Evolutionary conservation across 2,329 filamentous ascomycete genomes (phyloP).

Genomic region (Rutstroemia sydowiana): DNA sequence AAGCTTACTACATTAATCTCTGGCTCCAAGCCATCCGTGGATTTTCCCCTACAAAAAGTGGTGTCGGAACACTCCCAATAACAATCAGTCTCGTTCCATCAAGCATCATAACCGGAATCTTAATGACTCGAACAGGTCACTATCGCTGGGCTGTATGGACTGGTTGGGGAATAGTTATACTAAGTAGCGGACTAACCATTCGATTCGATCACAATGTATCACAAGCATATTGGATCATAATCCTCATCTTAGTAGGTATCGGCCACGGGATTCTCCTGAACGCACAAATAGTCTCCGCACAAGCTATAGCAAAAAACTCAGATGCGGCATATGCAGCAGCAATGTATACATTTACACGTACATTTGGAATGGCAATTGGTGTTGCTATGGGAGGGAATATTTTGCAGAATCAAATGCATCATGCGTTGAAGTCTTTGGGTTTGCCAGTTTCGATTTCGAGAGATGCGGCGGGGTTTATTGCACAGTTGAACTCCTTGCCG

Average conservation of each 20-base stretch:
- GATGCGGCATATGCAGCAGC: conserved; percentile 53
- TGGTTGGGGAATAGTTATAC: conserved; percentile 51
- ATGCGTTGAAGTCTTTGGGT: not conserved
- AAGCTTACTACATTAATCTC: not conserved
- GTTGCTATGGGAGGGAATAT: conserved; percentile 29
- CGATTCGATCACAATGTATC: conserved; percentile 41
- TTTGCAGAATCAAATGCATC: not conserved
- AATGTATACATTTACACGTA: conserved; percentile 59
- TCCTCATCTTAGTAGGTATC: conserved; percentile 51
- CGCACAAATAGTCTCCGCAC: conserved; percentile 52
- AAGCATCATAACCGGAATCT: conserved; percentile 29
- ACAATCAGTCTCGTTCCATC: conserved; percentile 49
- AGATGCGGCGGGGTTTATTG: not conserved
- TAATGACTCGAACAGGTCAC: conserved; percentile 33
- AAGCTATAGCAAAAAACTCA: conserved; percentile 49
- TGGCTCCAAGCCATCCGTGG: conserved; percentile 17
- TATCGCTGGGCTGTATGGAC: conserved; percentile 44
- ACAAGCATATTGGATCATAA: conserved; percentile 47
- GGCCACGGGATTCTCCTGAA: conserved; percentile 58
- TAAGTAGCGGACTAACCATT: conserved; percentile 50
- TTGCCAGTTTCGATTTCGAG: not conserved
- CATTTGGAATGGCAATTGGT: conserved; percentile 40
- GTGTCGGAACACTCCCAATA: conserved; percentile 48
- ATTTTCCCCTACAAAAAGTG: conserved; percentile 43
- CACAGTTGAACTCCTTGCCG: not conserved